phyloP scores from a whole-genome alignment of 495 filamentous ascomycete genomes.

The Penicillium coffeae region DNA sequence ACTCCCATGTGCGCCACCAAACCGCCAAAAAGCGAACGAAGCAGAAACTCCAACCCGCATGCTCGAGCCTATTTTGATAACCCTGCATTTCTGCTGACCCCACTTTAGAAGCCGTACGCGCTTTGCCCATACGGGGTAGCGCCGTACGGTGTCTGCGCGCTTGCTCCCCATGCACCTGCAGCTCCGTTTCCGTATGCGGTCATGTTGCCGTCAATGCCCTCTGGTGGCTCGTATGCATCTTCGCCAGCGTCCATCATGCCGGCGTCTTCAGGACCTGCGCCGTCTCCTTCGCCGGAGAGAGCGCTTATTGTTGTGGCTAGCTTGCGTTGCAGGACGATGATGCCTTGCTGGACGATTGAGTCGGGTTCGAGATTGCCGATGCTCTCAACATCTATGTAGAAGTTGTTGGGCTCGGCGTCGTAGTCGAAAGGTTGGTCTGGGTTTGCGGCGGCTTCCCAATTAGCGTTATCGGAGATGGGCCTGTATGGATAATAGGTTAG shows the following conservation, averaged over 20 bases:
- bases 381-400: slow-evolving; percentile 91
- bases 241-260: slow-evolving; percentile 60
- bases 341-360: slow-evolving; percentile 79
- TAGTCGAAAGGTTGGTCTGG: slow-evolving; percentile 87
- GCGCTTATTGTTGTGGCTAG: slow-evolving; percentile 78
- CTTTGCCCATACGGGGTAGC: slow-evolving; percentile 68
- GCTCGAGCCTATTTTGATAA: slow-evolving; percentile 14
- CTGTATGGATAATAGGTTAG: slow-evolving; percentile 36
- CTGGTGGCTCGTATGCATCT: slow-evolving; percentile 54
- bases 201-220: slow-evolving; percentile 66
- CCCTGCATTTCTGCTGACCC: neutral
- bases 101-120: slow-evolving; percentile 39
- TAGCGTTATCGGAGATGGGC: slow-evolving; percentile 80
- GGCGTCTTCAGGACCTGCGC: slow-evolving; percentile 43
- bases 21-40: slow-evolving; percentile 12
- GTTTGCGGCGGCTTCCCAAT: slow-evolving; percentile 73
- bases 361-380: slow-evolving; percentile 85
- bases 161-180: slow-evolving; percentile 61
- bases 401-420: slow-evolving; percentile 75
- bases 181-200: slow-evolving; percentile 67
- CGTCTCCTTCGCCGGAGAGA: slow-evolving; percentile 49
- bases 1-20: slow-evolving; percentile 25
- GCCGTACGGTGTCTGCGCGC: slow-evolving; percentile 57
- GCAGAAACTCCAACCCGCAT: slow-evolving; percentile 23
- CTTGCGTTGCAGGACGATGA: slow-evolving; percentile 85